Base-by-base conservation (phyloP, 768 basidiomycete species). In the Calocybe indica region DNA sequence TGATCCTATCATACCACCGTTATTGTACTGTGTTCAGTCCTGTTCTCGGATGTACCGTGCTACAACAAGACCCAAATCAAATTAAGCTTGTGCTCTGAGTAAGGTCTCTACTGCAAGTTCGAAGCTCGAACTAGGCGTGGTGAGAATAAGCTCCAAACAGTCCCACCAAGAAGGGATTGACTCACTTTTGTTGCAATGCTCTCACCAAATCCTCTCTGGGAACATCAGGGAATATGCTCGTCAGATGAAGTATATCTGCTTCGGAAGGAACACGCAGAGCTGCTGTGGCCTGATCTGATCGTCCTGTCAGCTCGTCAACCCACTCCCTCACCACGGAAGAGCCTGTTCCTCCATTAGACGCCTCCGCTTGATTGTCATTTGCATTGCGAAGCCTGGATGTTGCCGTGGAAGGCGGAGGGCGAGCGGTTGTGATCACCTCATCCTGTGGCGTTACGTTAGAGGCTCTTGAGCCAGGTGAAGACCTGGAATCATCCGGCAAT, bases 81-180 rank as follows among this genome's bases (percentile, higher is more conserved):
- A 52, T 56, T 54, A 65, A 50, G 55, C 58, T 52, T 78, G 70
- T 32, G 78, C 74, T 45, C 71, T 74, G 42, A 94, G 68, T 34
- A 94, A 70, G 9, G 80, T 82, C 62, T 92, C 92, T 15, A 90
- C 88, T 7, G 92, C 92, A 30, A 70, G 76, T 72, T 92, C 89
- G 38, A 88, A 22, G 22, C 22, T 22, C 22, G 22, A 22, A 22
- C 22, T 22, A 22, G 4, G 22, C 2, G 22, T 2, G 22, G 22
- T 22, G 22, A 22, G 2, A 22, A 22, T 22, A 22, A 22, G 22
- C 4, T 22, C 22, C 22, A 22, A 22, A 1, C 22, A 22, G 22
- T 4, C 22, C 22, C 22, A 4, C 22, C 54, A 46, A 50, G 47
- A 53, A 40, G 30, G 54, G 43, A 42, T 45, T 5, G 32, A 52